phyloP scores from a whole-genome alignment of 768 basidiomycete species.

The Phanerochaete carnosa region DNA sequence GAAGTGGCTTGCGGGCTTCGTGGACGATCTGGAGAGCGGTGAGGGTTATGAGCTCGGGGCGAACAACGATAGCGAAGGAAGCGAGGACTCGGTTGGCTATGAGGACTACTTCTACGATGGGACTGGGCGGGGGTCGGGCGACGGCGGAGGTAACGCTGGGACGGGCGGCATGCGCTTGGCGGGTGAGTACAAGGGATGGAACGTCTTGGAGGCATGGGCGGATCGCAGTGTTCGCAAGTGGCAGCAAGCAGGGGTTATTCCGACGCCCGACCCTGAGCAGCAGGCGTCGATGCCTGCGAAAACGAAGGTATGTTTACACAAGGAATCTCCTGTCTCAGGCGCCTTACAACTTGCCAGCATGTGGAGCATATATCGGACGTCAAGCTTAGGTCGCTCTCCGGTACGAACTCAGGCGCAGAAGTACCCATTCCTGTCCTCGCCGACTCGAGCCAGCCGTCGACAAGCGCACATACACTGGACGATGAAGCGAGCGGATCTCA shows the following conservation, averaged over 20 bases:
- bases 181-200: slow-evolving; percentile 92
- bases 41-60: slow-evolving; percentile 82
- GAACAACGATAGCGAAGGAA: slow-evolving; percentile 60
- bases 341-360: slow-evolving; percentile 24
- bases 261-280: slow-evolving; percentile 35
- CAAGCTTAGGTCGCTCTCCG: slow-evolving; percentile 6
- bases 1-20: slow-evolving; percentile 87
- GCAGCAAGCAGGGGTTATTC: slow-evolving; percentile 74
- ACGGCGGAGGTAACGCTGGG: slow-evolving; percentile 74
- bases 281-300: slow-evolving; percentile 31
- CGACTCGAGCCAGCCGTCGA: slow-evolving; percentile 22
- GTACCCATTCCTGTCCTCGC: slow-evolving; percentile 62
- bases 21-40: slow-evolving; percentile 87
- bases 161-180: slow-evolving; percentile 65
- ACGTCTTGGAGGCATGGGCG: slow-evolving; percentile 89
- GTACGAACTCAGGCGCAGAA: slow-evolving; percentile 39
- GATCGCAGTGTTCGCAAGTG: slow-evolving; percentile 85
- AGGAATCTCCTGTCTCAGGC: neutral
- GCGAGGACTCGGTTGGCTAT: slow-evolving; percentile 84
- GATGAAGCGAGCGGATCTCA: slow-evolving; percentile 14
- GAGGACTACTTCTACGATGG: slow-evolving; percentile 86
- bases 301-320: slow-evolving; percentile 38
- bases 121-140: slow-evolving; percentile 70
- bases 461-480: slow-evolving; percentile 12
- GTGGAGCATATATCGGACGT: slow-evolving; percentile 35